phyloP scores from a whole-genome alignment of 176 grass and related monocot genomes.

The Eremochloa ophiuroides region DNA sequence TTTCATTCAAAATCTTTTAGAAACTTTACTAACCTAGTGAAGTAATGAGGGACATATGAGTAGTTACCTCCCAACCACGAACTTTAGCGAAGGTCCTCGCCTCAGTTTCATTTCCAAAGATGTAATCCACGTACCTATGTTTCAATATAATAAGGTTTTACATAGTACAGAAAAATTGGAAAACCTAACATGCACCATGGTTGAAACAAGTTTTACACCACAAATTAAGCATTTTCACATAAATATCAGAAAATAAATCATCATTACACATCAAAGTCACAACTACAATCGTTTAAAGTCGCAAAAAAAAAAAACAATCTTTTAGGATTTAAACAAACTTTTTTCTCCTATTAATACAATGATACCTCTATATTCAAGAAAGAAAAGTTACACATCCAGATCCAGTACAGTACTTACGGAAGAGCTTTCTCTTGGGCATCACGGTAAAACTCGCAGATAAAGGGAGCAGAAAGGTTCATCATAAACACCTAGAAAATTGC shows the following conservation, averaged over 20 bases:
- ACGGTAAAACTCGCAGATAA: constrained; percentile 65
- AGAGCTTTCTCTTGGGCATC: constrained; percentile 61
- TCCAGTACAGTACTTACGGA: constrained; percentile 46
- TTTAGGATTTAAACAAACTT: background rate
- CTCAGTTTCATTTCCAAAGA: constrained; percentile 92
- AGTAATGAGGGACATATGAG: background rate
- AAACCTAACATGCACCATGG: background rate
- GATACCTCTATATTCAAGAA: background rate
- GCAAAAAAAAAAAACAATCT: no score
- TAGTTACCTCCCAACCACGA: constrained; percentile 59
- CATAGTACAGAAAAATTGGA: background rate
- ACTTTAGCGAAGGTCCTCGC: constrained; percentile 74
- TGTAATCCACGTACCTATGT: constrained; percentile 56
- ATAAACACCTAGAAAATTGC: constrained; percentile 48
- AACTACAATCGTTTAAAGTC: background rate
- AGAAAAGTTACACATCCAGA: background rate
- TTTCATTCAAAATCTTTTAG: background rate
- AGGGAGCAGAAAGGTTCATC: constrained; percentile 81
- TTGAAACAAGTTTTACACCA: background rate
- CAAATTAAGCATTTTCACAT: background rate
- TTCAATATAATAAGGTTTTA: background rate
- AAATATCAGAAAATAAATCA: constrained; percentile 5
- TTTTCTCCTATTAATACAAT: background rate
- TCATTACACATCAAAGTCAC: background rate
- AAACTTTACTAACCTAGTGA: background rate